Base-by-base conservation (phyloP, 148 eudicot genomes). In the Rhododendron molle region DNA sequence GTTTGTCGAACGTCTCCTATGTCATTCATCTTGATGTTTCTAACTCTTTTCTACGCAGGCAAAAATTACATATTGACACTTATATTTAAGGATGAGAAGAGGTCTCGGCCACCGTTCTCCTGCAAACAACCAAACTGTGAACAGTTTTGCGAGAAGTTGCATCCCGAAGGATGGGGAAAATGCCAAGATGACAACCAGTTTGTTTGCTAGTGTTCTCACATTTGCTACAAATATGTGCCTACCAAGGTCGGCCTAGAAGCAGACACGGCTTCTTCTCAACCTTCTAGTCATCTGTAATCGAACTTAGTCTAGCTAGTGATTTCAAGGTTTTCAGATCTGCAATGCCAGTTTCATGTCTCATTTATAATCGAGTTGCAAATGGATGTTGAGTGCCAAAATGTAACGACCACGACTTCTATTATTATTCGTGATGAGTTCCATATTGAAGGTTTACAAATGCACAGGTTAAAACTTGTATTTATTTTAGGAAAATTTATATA, bases 131-230 rank as follows among this genome's bases (percentile, higher is more conserved):
- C 78, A 1, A 21, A 26, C 28, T 88, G 90, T 49, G 86, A 85
- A 71, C 12, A 72, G 12, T 80, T 85, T 6, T 88, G 90, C n/a
- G 43, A 79, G 2, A 71, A 81, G 1, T 69, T 49, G 69, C 85
- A 76, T 77, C 4, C 50, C 7, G 2, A 54, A 40, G 88, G 87
- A 28, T 90, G 90, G 92, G 87, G 88, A 44, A 90, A 87, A 69
- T 90, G 92, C 86, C 84, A 85, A 49, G 85, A 83, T 71, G 85
- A 87, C 18, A 23, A 89, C 77, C 78, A 18, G 1, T 85, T 52
- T 28, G 86, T 89, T 44, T 90, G 91, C 60, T 82, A 87, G 72
- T 89, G 91, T 81, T 90, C 87, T 81, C 82, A 78, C 83, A 86
- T 90, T 18, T 87, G 89, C 82, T 76, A 76, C 79, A 76, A 76